Evolutionary conservation across 148 eudicot species (phyloP).

Genomic region (Silene uniflora): DNA sequence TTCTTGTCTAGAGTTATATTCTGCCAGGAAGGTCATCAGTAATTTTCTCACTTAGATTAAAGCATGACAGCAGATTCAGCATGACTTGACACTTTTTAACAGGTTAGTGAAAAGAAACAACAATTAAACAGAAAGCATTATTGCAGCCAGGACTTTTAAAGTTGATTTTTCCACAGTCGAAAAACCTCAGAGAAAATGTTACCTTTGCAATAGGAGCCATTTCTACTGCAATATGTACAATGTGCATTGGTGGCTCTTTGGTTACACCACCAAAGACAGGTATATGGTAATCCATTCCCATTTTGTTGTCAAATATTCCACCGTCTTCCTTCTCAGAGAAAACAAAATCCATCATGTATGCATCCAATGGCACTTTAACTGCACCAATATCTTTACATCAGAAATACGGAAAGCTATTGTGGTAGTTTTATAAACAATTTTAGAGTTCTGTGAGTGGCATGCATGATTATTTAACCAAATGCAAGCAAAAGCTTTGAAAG

Average conservation of each 20-base stretch:
- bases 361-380: slow-evolving; percentile 98
- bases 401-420: neutral
- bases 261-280: slow-evolving; percentile 85
- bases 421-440: neutral
- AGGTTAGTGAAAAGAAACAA: neutral
- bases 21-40: neutral
- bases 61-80: neutral
- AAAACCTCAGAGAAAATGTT: slow-evolving; percentile 10
- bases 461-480: slow-evolving; percentile 1
- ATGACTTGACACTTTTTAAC: neutral
- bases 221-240: slow-evolving; percentile 95
- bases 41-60: neutral
- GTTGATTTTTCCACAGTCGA: neutral
- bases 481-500: neutral
- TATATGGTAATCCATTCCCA: slow-evolving; percentile 89
- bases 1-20: neutral
- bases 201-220: slow-evolving; percentile 99
- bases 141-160: neutral
- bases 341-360: slow-evolving; percentile 97
- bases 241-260: slow-evolving; percentile 93
- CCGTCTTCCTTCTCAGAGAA: slow-evolving; percentile 91
- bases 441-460: neutral
- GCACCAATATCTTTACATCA: slow-evolving; percentile 28
- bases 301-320: slow-evolving; percentile 82
- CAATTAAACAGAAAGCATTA: neutral